These are phyloP conservation scores for Spergularia bocconei DNA, from an alignment of 148 eudicot species.

Conservation along the genomic window DNA sequence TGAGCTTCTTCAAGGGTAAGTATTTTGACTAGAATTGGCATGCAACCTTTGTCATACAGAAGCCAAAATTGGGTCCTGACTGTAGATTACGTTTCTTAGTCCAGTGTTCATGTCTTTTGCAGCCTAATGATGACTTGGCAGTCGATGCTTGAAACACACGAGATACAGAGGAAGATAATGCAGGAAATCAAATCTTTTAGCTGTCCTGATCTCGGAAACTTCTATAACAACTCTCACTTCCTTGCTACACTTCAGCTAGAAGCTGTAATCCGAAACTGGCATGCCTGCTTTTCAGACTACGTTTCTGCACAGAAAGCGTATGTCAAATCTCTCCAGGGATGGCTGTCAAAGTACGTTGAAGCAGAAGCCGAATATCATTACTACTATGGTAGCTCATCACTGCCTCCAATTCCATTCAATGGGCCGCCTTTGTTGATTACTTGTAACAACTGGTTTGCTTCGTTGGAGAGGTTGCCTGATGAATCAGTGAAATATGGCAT, in stretches of 20 bases:
- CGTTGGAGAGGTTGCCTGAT: slow-evolving; percentile 41
- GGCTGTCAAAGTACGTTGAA: slow-evolving; percentile 42
- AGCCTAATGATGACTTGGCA: slow-evolving; percentile 56
- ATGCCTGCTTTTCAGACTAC: slow-evolving; percentile 34
- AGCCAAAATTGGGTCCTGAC: background rate
- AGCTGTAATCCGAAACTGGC: slow-evolving; percentile 51
- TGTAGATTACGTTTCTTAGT: background rate
- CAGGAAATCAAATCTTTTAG: slow-evolving; percentile 33
- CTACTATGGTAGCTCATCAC: slow-evolving; percentile 10
- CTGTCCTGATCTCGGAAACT: slow-evolving; percentile 24
- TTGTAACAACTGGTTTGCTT: slow-evolving; percentile 44
- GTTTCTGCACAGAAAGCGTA: slow-evolving; percentile 45
- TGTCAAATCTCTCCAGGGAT: slow-evolving; percentile 34
- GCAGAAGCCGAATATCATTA: slow-evolving; percentile 27
- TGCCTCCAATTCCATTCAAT: slow-evolving; percentile 21
- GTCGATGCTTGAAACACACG: slow-evolving; percentile 43
- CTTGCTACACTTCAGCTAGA: slow-evolving; percentile 50
- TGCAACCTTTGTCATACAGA: background rate
- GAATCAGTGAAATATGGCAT: slow-evolving; percentile 36
- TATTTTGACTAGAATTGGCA: background rate
- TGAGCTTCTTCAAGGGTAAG: slow-evolving; percentile 58
- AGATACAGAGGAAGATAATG: slow-evolving; percentile 43
- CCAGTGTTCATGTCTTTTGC: slow-evolving; percentile 6
- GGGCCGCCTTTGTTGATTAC: slow-evolving; percentile 35
- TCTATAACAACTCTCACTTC: slow-evolving; percentile 39